Percentiles rank a stretch among this genome's conserved stretches.
Conservation (phyloP, 2,329 filamentous ascomycete genomes). For the Kalmusia sp. region DNA sequence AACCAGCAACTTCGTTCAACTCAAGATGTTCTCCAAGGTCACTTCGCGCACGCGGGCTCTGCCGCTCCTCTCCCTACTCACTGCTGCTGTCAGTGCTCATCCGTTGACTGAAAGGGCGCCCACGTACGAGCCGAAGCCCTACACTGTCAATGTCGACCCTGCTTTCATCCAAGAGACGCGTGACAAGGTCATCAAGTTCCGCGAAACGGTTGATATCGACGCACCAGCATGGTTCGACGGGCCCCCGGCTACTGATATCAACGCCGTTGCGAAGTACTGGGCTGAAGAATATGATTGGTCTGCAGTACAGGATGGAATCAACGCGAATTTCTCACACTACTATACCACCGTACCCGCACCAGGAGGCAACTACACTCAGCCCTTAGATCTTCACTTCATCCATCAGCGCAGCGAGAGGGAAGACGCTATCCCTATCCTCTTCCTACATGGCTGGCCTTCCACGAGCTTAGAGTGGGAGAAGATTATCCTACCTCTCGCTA, state of each 20-base stretch:
- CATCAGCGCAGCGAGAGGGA: constrained; percentile 60
- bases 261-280: constrained; percentile 11
- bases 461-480: constrained; percentile 65
- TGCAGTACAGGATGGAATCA: constrained; percentile 11
- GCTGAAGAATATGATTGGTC: constrained; percentile 17
- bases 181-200: constrained; percentile 6
- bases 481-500: constrained; percentile 58
- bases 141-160: constrained; percentile 9
- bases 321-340: constrained; percentile 18
- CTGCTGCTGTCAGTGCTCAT: background rate
- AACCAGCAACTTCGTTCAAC: background rate
- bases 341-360: constrained; percentile 10
- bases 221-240: constrained; percentile 12
- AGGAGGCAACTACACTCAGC: constrained; percentile 2
- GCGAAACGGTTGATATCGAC: background rate
- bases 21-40: background rate
- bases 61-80: background rate
- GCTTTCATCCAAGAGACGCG: constrained; percentile 7
- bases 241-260: constrained; percentile 4
- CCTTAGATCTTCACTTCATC: constrained; percentile 60
- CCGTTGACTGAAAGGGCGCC: background rate
- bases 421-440: constrained; percentile 65
- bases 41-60: background rate
- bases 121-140: constrained; percentile 1
- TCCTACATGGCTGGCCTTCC: constrained; percentile 69